Base-by-base conservation (phyloP, 2,329 filamentous ascomycete species). In the Verticillium zaregamsianum region DNA sequence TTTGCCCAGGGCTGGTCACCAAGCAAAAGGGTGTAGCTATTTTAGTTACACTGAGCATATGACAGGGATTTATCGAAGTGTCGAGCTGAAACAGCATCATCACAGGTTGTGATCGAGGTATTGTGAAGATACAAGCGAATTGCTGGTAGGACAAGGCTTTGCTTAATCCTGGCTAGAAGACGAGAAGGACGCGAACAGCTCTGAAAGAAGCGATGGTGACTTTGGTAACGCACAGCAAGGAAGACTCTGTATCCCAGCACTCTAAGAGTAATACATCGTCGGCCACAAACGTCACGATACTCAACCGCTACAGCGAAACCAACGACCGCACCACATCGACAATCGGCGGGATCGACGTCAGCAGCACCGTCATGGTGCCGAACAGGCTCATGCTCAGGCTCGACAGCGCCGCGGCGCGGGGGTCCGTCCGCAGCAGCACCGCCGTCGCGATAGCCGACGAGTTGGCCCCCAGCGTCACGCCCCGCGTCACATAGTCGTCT, bases 401-500 rank as follows among this genome's bases (percentile, higher is more conserved):
- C 20, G 82, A 84, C 58, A 87, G 73, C 20, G 86, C 84, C 1
- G 85, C 86, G 6, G 84, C 85, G 54, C 85, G 77, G 1, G 84
- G 84, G 64, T 88, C 85, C 1, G 80, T 82, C 2, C 79, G 75
- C 2, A 88, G 71, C 2, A 88, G 72, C 37, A 86, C 68, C 0
- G 86, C 84, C 3, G 85, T 87, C 1, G 79, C 84, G 45, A 88
- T 83, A 6, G 85, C 85, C 4, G 81, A 84, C 0, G 83, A 85
- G 68, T 87, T 87, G 2, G 82, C 82, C 4, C 85, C 85, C n/a
- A 87, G 70, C 1, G 84, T 84, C 4, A 88, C 83, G 11, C 86
- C 85, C n/a, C 84, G 74, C 1, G 84, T 87, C 37, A 88, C 84
- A 63, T 87, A 88, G 70, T 87, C 86, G 66, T 87, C 85, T 81